Conservation (phyloP, 345 rosid species). For the Populus pruinosa region DNA sequence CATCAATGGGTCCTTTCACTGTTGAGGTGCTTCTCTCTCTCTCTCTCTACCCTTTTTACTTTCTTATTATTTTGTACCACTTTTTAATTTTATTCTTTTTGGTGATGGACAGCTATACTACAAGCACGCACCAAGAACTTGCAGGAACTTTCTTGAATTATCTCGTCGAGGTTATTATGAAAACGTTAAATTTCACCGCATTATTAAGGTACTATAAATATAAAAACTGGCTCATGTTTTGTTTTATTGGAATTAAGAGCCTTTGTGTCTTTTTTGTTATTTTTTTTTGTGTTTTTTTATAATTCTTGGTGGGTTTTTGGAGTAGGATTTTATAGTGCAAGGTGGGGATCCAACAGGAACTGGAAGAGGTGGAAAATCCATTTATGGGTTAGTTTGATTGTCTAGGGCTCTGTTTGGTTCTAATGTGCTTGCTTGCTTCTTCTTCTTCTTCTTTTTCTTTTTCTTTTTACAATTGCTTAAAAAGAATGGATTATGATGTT, state of each 20-base stretch:
- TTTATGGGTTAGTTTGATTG: constrained; percentile 59
- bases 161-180: constrained; percentile 86
- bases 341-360: constrained; percentile 99
- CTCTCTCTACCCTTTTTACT: background rate
- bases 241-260: background rate
- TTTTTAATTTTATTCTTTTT: background rate
- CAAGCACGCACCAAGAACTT: constrained; percentile 92
- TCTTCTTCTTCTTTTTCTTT: background rate
- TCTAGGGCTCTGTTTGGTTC: background rate
- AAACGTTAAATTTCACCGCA: constrained; percentile 76
- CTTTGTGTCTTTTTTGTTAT: background rate
- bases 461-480: background rate
- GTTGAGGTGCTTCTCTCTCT: constrained; percentile 53
- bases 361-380: constrained; percentile 91
- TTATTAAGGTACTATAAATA: constrained; percentile 57
- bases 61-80: background rate
- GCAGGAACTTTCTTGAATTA: constrained; percentile 88
- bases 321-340: constrained; percentile 91
- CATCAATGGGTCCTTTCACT: constrained; percentile 88
- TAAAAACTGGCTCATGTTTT: background rate
- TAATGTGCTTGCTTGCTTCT: background rate
- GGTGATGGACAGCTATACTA: constrained; percentile 54
- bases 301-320: constrained; percentile 10
- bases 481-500: background rate
- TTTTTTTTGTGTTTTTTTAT: background rate